Evolutionary conservation across 441 rosid genomes (phyloP).

Genomic region (Euphorbia neoarborescens): DNA sequence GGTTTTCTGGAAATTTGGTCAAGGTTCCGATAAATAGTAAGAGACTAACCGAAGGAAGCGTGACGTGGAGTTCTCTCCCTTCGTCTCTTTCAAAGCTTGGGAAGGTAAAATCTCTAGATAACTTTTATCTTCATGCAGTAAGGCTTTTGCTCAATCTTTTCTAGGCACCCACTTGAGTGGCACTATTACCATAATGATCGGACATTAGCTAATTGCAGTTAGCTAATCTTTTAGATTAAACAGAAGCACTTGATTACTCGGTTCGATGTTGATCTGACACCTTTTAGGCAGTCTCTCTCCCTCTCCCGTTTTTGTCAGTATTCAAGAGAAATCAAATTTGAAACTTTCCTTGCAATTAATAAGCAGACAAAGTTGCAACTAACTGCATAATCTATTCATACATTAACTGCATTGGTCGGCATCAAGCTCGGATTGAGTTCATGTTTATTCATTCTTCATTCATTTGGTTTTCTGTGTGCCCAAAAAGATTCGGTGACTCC

Average conservation of each 20-base stretch:
- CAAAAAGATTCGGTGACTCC: not conserved
- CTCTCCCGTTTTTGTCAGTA: not conserved
- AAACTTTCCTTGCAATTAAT: not conserved
- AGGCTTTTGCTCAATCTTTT: not conserved
- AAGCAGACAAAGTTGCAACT: not conserved
- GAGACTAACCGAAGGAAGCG: conserved; percentile 57
- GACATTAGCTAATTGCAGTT: conserved; percentile 7
- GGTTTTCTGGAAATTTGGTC: conserved; percentile 60
- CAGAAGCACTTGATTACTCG: not conserved
- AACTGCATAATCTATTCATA: not conserved
- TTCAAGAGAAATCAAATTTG: not conserved
- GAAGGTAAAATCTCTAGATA: conserved; percentile 45
- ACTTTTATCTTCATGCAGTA: conserved; percentile 15
- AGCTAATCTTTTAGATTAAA: conserved; percentile 1
- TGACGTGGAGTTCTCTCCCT: conserved; percentile 74
- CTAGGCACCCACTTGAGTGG: not conserved
- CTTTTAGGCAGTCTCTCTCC: not conserved
- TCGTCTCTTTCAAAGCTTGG: conserved; percentile 79
- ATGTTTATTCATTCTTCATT: not conserved
- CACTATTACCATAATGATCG: not conserved
- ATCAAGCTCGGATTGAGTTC: not conserved
- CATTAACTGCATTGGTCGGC: not conserved
- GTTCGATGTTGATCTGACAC: not conserved
- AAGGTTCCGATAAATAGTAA: conserved; percentile 54
- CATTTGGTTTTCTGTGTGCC: not conserved